Base-by-base conservation (phyloP, 208 protist genomes). In the Endotrypanum monterogeii region DNA sequence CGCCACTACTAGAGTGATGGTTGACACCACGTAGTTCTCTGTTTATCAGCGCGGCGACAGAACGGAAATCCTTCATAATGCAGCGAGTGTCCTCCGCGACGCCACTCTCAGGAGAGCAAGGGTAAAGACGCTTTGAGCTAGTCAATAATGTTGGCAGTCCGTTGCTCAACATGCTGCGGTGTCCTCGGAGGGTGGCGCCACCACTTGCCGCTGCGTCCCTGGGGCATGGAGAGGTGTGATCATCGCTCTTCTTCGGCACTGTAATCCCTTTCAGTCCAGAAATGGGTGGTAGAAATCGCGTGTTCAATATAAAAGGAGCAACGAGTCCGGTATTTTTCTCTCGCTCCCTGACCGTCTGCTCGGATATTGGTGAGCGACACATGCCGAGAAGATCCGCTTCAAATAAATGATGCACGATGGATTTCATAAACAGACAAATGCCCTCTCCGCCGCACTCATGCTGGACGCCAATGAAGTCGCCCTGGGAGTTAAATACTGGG, bases 381-480 rank as follows among this genome's bases (percentile, higher is more conserved):
- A 95, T 78, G 39, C 89, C 90, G 18, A 97, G 84, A 60, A 88
- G 39, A 39, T 83, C 84, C 1, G 86, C 83, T 32, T 85, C 67
- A 72, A 97, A 97, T 3, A 97, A 73, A 66, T 93, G 84, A 0
- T 75, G 79, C 37, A 95, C 90, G 76, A 97, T 94, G 23, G 85
- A 90, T 32, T 66, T 74, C 23, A 81, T 89, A 63, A 88, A 76
- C 39, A 97, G 74, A 70, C 85, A 88, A 46, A 93, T 83, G 56
- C 87, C 80, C 67, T 91, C 80, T 32, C 79, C 82, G 70, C 77
- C 44, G 32, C 48, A 52, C 61, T 91, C 85, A 74, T 97, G 93
- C 67, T 97, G 93, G 51, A 97, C 50, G 9, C 90, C 93, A 37
- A 97, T 81, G 84, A 97, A 95, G 75, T 94, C 84, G n/a, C 93